These are phyloP conservation scores for Sextonia rubra DNA, from an alignment of 164 flowering plant genomes.

Conservation along the genomic window DNA sequence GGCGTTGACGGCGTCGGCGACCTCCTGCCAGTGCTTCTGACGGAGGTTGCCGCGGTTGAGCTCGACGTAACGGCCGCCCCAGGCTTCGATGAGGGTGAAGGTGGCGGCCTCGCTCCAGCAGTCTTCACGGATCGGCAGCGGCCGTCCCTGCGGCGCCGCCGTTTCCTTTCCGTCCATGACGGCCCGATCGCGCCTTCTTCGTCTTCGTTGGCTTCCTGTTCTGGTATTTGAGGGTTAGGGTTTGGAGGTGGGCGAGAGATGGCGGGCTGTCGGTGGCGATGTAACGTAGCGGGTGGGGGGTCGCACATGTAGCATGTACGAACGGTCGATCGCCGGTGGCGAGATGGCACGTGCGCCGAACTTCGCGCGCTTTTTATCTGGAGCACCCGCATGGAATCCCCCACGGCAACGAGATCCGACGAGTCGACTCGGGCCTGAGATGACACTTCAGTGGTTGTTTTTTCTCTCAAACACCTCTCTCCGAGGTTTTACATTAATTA, in stretches of 20 bases:
- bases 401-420: too few relatives aligned
- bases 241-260: background rate
- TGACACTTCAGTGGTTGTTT: too few relatives aligned
- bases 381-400: background rate
- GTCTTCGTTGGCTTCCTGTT: too few relatives aligned
- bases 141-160: constrained; percentile 1
- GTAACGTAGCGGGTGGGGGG: background rate
- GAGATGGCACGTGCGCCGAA: constrained; percentile 22
- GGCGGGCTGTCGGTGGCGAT: background rate
- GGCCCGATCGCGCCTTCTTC: background rate
- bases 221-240: too few relatives aligned
- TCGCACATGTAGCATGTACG: too few relatives aligned
- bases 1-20: constrained; percentile 80
- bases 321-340: constrained; percentile 27
- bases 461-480: too few relatives aligned
- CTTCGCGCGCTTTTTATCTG: constrained; percentile 17
- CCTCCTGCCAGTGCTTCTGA: constrained; percentile 88
- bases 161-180: constrained; percentile 15
- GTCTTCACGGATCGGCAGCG: constrained; percentile 66
- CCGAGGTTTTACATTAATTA: too few relatives aligned
- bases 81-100: constrained; percentile 65
- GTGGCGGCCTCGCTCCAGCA: constrained; percentile 94
- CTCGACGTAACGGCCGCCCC: constrained; percentile 74
- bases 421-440: too few relatives aligned
- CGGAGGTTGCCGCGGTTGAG: constrained; percentile 86